These are phyloP conservation scores for Harringtonia lauricola DNA, from an alignment of 2,329 filamentous ascomycete species.

Conservation along the genomic window DNA sequence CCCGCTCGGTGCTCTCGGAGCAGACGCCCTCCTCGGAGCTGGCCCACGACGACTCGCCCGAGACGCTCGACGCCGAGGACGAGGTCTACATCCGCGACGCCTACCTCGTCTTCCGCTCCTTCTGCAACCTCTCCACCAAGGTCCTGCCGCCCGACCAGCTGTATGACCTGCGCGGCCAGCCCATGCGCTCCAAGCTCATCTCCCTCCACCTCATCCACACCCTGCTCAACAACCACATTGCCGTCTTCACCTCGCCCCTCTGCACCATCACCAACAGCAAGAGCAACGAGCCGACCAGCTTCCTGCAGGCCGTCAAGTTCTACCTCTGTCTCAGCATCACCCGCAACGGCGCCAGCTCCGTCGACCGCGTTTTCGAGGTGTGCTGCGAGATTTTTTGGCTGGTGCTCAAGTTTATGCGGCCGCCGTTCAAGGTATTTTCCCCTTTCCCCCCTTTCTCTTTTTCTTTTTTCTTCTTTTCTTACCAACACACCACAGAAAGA, in stretches of 20 bases:
- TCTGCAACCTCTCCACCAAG: slow-evolving; percentile 96
- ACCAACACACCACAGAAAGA: slow-evolving; percentile 56
- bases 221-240: slow-evolving; percentile 85
- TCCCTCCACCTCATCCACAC: slow-evolving; percentile 94
- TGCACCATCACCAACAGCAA: slow-evolving; percentile 90
- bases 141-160: slow-evolving; percentile 80
- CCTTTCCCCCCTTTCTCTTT: background rate
- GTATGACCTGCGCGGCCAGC: slow-evolving; percentile 83
- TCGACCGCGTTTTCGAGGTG: slow-evolving; percentile 86
- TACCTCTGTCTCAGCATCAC: slow-evolving; percentile 93
- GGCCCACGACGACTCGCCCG: slow-evolving; percentile 41
- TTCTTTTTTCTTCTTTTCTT: background rate
- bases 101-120: slow-evolving; percentile 91
- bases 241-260: slow-evolving; percentile 81
- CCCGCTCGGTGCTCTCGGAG: slow-evolving; percentile 36
- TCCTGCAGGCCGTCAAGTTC: slow-evolving; percentile 91
- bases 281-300: slow-evolving; percentile 76
- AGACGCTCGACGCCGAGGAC: slow-evolving; percentile 63
- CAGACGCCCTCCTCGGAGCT: slow-evolving; percentile 41
- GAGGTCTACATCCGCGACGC: slow-evolving; percentile 96
- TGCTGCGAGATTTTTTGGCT: slow-evolving; percentile 97
- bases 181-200: slow-evolving; percentile 94
- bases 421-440: slow-evolving; percentile 70
- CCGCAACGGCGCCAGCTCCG: slow-evolving; percentile 87
- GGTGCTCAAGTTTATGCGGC: slow-evolving; percentile 87